Conservation (phyloP, 345 rosid species). For the Nephelium lappaceum region DNA sequence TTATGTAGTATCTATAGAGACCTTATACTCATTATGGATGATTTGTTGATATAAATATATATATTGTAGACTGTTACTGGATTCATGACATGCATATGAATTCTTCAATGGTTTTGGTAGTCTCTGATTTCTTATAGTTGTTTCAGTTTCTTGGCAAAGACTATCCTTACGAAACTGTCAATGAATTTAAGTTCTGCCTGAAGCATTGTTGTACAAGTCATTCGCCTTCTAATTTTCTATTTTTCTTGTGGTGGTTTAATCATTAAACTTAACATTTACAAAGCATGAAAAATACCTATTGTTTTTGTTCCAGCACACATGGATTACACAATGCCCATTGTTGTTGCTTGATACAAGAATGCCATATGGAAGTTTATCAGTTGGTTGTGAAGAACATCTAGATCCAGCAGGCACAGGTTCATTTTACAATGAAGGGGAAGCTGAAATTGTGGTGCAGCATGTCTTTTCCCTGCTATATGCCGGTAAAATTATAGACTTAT, state of each 20-base stretch:
- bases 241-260: background rate
- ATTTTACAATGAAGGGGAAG: slow-evolving; percentile 95
- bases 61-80: background rate
- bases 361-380: slow-evolving; percentile 90
- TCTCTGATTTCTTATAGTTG: background rate
- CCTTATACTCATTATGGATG: background rate
- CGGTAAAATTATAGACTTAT: slow-evolving; percentile 44
- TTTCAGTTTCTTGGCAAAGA: background rate
- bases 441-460: slow-evolving; percentile 88
- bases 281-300: background rate
- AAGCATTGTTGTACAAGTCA: too few species aligned
- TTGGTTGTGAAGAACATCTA: slow-evolving; percentile 91
- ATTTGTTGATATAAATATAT: background rate
- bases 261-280: background rate
- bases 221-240: too few species aligned
- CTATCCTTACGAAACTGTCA: too few species aligned
- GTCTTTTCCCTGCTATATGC: slow-evolving; percentile 77
- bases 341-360: slow-evolving; percentile 92
- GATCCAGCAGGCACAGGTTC: slow-evolving; percentile 99
- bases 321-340: slow-evolving; percentile 93
- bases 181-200: too few species aligned
- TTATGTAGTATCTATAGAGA: background rate
- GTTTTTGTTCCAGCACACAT: slow-evolving; percentile 67
- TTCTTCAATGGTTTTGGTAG: background rate
- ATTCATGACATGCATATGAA: background rate